A percentile compares a stretch with the other conserved stretches of the same genome.
Evolutionary conservation across 495 filamentous ascomycete genomes (phyloP).

Genomic region (Aspergillus sparsus): DNA sequence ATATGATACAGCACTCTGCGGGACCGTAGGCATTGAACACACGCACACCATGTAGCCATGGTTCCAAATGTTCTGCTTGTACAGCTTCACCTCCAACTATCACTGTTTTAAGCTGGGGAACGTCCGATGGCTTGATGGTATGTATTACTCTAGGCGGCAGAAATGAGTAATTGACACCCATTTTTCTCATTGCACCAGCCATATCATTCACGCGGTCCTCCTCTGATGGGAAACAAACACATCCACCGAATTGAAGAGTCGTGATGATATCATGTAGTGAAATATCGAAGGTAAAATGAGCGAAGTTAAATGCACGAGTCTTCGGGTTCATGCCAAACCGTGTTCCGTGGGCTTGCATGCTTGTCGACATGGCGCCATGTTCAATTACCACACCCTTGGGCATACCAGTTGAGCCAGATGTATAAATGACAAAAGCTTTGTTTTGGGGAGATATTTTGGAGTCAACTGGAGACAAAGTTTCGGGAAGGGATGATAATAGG

Average conservation of each 20-base stretch:
- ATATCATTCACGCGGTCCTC: conserved; percentile 32
- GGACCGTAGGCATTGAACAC: conserved; percentile 54
- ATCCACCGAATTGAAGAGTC: conserved; percentile 40
- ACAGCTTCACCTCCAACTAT: conserved; percentile 18
- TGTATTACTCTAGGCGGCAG: conserved; percentile 18
- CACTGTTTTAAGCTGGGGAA: conserved; percentile 11
- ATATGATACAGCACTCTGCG: conserved; percentile 39
- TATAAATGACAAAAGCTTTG: conserved; percentile 33
- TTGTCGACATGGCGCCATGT: conserved; percentile 39
- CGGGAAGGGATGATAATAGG: neutral
- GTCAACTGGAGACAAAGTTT: neutral
- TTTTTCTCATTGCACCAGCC: conserved; percentile 29
- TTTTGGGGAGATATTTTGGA: neutral
- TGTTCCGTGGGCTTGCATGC: conserved; percentile 20
- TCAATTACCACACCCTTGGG: conserved; percentile 48
- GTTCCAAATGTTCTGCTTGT: conserved; percentile 17
- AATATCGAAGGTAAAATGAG: conserved; percentile 44
- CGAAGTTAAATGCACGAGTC: conserved; percentile 45
- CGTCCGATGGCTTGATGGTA: conserved; percentile 15
- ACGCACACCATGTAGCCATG: conserved; percentile 44
- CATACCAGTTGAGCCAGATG: conserved; percentile 40
- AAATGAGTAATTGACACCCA: conserved; percentile 31
- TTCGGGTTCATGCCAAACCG: conserved; percentile 25
- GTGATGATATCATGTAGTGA: conserved; percentile 41
- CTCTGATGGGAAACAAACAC: conserved; percentile 32